Conservation (phyloP, 169 alveolate genomes). For the Cryptosporidium sp. region DNA sequence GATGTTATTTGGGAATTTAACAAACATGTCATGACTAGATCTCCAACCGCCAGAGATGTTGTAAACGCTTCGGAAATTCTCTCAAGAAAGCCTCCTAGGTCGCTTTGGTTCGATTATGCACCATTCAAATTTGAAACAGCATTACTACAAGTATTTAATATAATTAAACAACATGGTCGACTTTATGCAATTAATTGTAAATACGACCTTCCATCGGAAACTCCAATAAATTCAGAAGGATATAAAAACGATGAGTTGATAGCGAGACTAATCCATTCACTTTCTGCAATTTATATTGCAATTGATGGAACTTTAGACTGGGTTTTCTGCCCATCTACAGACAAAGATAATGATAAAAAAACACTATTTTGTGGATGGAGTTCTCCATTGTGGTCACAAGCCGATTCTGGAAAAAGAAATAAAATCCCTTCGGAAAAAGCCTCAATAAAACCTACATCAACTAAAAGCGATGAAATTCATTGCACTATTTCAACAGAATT, state of each 20-base stretch:
- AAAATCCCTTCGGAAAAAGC: neutral
- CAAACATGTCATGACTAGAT: slow-evolving; percentile 74
- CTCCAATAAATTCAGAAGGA: slow-evolving; percentile 3
- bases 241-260: slow-evolving; percentile 39
- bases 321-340: slow-evolving; percentile 54
- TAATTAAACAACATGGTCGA: slow-evolving; percentile 53
- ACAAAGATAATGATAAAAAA: slow-evolving; percentile 27
- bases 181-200: slow-evolving; percentile 45
- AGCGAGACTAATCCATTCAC: slow-evolving; percentile 34
- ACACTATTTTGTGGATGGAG: slow-evolving; percentile 68
- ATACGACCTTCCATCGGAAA: slow-evolving; percentile 48
- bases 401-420: slow-evolving; percentile 21
- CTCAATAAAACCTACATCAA: neutral
- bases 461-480: slow-evolving; percentile 41
- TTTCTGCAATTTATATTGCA: slow-evolving; percentile 65
- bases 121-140: slow-evolving; percentile 67
- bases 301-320: slow-evolving; percentile 72
- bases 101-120: slow-evolving; percentile 64
- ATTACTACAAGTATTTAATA: slow-evolving; percentile 51
- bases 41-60: slow-evolving; percentile 47
- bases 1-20: slow-evolving; percentile 55
- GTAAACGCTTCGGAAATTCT: slow-evolving; percentile 34
- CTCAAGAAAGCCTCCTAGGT: slow-evolving; percentile 14
- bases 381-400: slow-evolving; percentile 45
- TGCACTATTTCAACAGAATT: slow-evolving; percentile 51